phyloP scores from a whole-genome alignment of 768 basidiomycete species.

The Sporobolomyces roseus region DNA sequence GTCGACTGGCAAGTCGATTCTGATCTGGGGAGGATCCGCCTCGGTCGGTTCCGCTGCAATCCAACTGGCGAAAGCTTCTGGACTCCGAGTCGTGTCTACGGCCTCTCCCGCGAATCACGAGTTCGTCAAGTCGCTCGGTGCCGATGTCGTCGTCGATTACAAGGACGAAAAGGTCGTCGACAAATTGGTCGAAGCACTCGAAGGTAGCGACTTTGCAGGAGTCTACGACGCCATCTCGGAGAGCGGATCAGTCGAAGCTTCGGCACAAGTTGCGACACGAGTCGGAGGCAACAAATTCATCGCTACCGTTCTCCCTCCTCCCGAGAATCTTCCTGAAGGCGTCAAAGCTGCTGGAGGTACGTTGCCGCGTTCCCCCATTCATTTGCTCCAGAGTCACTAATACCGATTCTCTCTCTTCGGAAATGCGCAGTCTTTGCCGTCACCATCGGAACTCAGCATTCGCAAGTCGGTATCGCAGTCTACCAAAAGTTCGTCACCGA shows the following conservation, averaged over 20 bases:
- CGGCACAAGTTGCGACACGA: constrained; percentile 15
- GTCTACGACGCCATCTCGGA: constrained; percentile 43
- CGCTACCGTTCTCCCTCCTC: constrained; percentile 25
- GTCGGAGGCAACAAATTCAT: constrained; percentile 27
- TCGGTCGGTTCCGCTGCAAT: constrained; percentile 41
- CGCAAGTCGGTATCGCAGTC: constrained; percentile 21
- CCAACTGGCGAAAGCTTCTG: constrained; percentile 40
- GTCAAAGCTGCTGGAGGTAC: constrained; percentile 25
- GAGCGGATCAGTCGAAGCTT: constrained; percentile 25
- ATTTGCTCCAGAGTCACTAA: background rate
- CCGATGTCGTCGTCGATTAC: constrained; percentile 41
- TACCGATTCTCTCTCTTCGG: background rate
- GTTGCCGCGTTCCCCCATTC: background rate
- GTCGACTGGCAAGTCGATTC: constrained; percentile 20
- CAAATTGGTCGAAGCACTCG: constrained; percentile 30
- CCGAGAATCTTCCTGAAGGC: constrained; percentile 18
- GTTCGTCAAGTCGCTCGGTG: constrained; percentile 45
- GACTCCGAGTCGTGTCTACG: constrained; percentile 42
- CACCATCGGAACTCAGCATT: constrained; percentile 10
- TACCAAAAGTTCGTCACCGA: constrained; percentile 36
- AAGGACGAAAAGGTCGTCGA: constrained; percentile 25
- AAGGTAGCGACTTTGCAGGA: constrained; percentile 29
- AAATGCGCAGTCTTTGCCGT: background rate
- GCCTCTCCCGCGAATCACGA: constrained; percentile 41
- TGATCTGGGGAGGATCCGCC: constrained; percentile 40